Base-by-base conservation (phyloP, 345 rosid species). In the Populus alba region DNA sequence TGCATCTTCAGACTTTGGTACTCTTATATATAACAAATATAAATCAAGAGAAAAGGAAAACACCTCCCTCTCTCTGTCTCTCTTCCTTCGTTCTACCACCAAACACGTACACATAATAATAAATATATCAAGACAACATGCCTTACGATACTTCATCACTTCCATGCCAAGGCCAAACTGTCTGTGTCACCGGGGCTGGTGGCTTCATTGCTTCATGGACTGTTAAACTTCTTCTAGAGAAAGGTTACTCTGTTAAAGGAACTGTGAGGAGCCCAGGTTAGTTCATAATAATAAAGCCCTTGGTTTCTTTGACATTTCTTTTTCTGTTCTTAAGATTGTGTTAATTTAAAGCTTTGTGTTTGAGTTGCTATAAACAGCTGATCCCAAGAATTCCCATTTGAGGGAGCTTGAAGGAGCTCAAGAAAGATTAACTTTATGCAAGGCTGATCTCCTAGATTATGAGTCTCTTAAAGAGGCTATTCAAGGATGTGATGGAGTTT, bases 191-290 rank as follows among this genome's bases (percentile, higher is more conserved):
- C 83, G 99, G 99, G 61, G 98, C 99, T 41, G 99, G 92, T 13
- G 99, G 99, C 77, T 96, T 91, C 83, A 96, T 96, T 70, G 99
- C 97, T 59, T 96, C 99, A 18, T 96, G 99, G 99, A 87, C 90
- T 8, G 97, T 96, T 70, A 96, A 94, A 78, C 86, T 91, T n/a
- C 94, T 94, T 23, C 81, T 96, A 6, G 94, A 96, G 47, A 85
- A 80, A 72, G 99, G 98, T 69, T 96, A 96, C 85, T 70, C 88
- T 37, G 97, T 96, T 9, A 85, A 81, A 83, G 99, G 99, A 80
- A 94, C 99, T 55, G 90, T 89, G 66, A 83, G 99, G 53, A 96
- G 92, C 81, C 97, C 98, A 74, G 97, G 98, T 93, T 22, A 11
- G 33, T 29, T 29, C 1, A 23, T 37, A 20, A 9, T 4, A 5